Evolutionary conservation across 2,329 filamentous ascomycete genomes (phyloP), one percentile per base, ranked within the genome.

Genomic region (Tricladium varicosporioides): DNA sequence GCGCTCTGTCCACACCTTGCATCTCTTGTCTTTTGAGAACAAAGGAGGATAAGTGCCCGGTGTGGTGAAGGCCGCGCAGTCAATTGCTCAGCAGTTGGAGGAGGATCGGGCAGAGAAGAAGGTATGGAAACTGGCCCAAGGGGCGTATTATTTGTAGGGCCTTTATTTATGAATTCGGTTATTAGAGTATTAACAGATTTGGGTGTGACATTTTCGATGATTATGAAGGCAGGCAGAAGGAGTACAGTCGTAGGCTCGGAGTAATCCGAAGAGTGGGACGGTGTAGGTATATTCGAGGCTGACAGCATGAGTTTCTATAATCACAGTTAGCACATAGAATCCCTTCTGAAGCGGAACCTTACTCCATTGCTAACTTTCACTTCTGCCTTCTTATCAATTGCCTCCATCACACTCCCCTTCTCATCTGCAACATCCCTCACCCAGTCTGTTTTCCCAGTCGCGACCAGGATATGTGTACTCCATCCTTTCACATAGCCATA

Each of bases 361-460:
- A 91, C 88, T 57, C 89, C 89, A 61, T 89, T 90, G 22, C 72
- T 79, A 1, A 87, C 87, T 70, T 79, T 80, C 10, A 78, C 75
- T 1, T 79, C 78, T 53, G 76, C 76, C 63, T 75, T 75, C 79
- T 68, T 67, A 13, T 74, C 81, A 65, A 92, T 81, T 1, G 88
- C 89, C 75, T 91, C 79, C 89, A 93, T 93, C 32, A 93, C 81
- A 70, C 87, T 91, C 5, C 88, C 89, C 73, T 89, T 87, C 78
- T 97, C 94, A 69, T 97, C 89, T 56, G 83, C 85, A 47, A 96
- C 90, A 75, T 96, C 88, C 59, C 90, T 77, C 69, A 93, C 88
- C 94, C 94, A 99, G 74, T 99, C 94, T 22, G 87, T 82, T 82
- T 97, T 96, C 60, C 92, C 91, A n/a, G 94, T 99, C 19, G 91